Evolutionary conservation across 305 asterid species (phyloP).

Genomic region (Fraxinus sp.): DNA sequence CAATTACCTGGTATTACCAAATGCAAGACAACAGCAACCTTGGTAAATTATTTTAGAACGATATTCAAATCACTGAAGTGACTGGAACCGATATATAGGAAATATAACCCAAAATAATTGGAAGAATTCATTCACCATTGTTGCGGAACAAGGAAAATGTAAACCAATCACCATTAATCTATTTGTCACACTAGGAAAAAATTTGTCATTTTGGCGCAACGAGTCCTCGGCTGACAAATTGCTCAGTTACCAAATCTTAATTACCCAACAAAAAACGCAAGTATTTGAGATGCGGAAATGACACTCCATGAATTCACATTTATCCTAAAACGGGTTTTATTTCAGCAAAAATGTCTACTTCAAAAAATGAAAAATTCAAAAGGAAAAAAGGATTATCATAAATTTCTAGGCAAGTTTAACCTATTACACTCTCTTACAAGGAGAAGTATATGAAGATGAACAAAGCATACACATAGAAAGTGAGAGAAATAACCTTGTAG

Average conservation of each 20-base stretch:
- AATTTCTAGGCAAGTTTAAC: conserved; percentile 2
- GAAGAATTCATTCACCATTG: neutral
- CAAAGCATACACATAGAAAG: neutral
- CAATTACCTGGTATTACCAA: conserved; percentile 56
- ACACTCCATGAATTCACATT: conserved; percentile 1
- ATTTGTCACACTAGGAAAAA: neutral
- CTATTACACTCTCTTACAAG: conserved; percentile 10
- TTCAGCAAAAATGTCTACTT: neutral
- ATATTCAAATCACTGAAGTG: conserved; percentile 3
- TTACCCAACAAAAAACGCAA: neutral
- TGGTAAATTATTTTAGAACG: conserved; percentile 7
- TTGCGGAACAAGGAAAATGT: neutral
- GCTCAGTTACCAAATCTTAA: neutral
- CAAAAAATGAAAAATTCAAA: neutral
- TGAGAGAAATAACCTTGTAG: conserved; percentile 62
- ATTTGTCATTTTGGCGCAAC: neutral
- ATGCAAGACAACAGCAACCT: conserved; percentile 25
- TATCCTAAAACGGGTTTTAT: neutral
- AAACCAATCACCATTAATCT: neutral
- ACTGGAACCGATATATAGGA: conserved; percentile 11
- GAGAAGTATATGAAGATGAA: neutral
- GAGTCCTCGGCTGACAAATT: neutral
- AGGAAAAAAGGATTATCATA: neutral
- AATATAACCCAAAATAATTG: neutral
- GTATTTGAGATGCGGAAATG: neutral